Evolutionary conservation across 768 basidiomycete genomes (phyloP).

Genomic region (Nidularia pulvinata): DNA sequence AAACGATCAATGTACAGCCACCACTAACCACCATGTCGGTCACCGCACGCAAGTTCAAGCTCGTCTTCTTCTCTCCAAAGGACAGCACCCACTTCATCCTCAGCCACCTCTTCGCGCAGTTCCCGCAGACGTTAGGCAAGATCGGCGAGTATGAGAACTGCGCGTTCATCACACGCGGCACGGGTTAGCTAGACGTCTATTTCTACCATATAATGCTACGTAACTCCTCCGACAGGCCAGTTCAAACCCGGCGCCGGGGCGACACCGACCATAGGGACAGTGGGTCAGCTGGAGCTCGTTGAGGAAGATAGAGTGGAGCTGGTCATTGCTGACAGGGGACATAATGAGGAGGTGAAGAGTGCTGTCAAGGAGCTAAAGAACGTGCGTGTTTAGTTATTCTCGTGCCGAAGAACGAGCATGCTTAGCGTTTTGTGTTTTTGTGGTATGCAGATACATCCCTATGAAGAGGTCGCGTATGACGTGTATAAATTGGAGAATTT

Average conservation of each 20-base stretch:
- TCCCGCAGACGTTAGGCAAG: constrained; percentile 43
- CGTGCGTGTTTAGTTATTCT: too few relatives aligned
- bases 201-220: background rate
- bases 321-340: constrained; percentile 36
- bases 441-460: constrained; percentile 44
- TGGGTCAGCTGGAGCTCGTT: constrained; percentile 42
- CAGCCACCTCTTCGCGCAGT: constrained; percentile 42
- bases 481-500: constrained; percentile 49
- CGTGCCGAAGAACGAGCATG: too few relatives aligned
- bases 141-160: constrained; percentile 52
- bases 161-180: constrained; percentile 55
- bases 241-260: constrained; percentile 39
- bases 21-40: constrained; percentile 11
- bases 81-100: constrained; percentile 36
- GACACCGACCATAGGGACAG: constrained; percentile 41
- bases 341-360: constrained; percentile 29
- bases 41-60: constrained; percentile 43
- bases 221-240: constrained; percentile 31
- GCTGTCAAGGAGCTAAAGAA: constrained; percentile 44
- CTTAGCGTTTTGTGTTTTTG: background rate
- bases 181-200: constrained; percentile 32
- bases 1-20: background rate
- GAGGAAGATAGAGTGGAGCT: constrained; percentile 57
- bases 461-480: constrained; percentile 59
- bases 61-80: constrained; percentile 52